Conservation (phyloP, 2,329 filamentous ascomycete genomes). For the Neopestalotiopsis sp. region DNA sequence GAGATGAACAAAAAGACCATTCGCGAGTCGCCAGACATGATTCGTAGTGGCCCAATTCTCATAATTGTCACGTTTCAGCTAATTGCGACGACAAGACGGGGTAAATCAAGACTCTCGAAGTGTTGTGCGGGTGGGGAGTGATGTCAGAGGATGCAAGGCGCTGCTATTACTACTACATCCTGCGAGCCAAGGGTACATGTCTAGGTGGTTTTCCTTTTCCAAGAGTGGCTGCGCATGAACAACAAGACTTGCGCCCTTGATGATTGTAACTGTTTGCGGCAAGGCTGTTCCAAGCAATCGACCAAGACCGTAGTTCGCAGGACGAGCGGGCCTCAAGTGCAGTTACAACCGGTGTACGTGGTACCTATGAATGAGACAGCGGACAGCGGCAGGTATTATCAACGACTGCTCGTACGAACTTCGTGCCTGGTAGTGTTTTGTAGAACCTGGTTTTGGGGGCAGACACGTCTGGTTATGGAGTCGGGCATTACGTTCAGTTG, state of each 20-base stretch:
- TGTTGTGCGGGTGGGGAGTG: background rate
- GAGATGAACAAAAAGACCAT: background rate
- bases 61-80: background rate
- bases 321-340: background rate
- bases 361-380: background rate
- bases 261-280: background rate
- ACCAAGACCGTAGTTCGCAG: background rate
- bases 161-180: constrained; percentile 7
- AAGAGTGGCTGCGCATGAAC: background rate
- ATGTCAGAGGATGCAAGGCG: constrained; percentile 14
- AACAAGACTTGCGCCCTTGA: background rate
- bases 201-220: background rate
- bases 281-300: background rate
- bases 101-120: background rate
- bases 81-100: background rate
- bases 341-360: background rate
- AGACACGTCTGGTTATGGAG: background rate
- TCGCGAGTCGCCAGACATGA: background rate
- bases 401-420: background rate
- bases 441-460: background rate
- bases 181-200: background rate
- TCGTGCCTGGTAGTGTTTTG: background rate
- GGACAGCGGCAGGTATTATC: no score
- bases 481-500: background rate
- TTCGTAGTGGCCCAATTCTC: background rate